phyloP scores from a whole-genome alignment of 768 basidiomycete species.

The Nevesoporus exiguus region DNA sequence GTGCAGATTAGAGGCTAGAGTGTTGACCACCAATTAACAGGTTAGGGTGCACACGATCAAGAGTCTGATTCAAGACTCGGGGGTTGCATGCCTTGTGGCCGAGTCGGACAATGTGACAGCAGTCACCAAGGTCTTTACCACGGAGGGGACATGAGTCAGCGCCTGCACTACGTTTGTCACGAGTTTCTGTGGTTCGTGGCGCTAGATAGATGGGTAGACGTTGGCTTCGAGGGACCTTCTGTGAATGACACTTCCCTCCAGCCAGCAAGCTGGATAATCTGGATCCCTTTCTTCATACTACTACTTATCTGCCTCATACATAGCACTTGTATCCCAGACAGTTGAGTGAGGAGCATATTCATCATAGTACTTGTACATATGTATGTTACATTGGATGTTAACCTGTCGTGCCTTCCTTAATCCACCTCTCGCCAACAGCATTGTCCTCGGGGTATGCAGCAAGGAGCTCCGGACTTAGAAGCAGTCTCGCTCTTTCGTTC shows the following conservation, averaged over 20 bases:
- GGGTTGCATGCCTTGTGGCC: constrained; percentile 65
- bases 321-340: not conserved
- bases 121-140: constrained; percentile 72
- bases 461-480: constrained; percentile 41
- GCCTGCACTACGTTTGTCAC: constrained; percentile 52
- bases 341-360: not conserved
- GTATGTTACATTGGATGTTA: not conserved
- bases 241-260: constrained; percentile 40
- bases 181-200: constrained; percentile 34
- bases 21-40: constrained; percentile 43
- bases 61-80: constrained; percentile 20
- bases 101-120: constrained; percentile 54
- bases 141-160: constrained; percentile 55
- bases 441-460: constrained; percentile 48
- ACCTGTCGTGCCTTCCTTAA: constrained; percentile 18
- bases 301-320: not conserved
- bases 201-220: constrained; percentile 54
- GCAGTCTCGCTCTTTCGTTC: constrained; percentile 35
- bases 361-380: not conserved
- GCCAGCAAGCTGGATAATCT: not conserved
- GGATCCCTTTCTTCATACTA: not conserved
- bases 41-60: constrained; percentile 62
- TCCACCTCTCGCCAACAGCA: constrained; percentile 34
- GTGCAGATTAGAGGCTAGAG: constrained; percentile 50
- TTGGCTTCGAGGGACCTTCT: constrained; percentile 50